phyloP scores from a whole-genome alignment of 768 basidiomycete species.

The Macrolepiota albuminosa region DNA sequence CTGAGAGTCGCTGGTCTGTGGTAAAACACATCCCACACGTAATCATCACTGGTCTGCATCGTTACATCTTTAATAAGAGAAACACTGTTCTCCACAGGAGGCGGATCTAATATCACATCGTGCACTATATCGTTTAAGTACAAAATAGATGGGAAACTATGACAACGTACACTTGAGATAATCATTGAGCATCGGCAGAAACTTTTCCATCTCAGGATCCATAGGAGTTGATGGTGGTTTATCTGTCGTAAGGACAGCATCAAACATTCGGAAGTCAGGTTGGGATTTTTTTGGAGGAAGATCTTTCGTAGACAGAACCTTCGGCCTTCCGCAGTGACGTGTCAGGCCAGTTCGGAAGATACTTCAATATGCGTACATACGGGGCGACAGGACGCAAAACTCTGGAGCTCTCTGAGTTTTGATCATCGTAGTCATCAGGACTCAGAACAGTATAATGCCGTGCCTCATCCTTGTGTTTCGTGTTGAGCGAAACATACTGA shows the following conservation, averaged over 20 bases:
- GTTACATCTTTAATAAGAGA: neutral
- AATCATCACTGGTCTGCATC: constrained; percentile 40
- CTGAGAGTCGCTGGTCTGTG: constrained; percentile 55
- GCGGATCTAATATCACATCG: constrained; percentile 20
- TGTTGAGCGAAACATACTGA: constrained; percentile 12
- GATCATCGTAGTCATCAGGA: constrained; percentile 19
- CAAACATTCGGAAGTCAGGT: constrained; percentile 63
- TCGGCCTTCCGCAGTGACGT: constrained; percentile 37
- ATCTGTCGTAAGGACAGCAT: constrained; percentile 51
- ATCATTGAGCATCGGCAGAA: constrained; percentile 71
- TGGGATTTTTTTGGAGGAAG: constrained; percentile 22
- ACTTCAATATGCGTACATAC: constrained; percentile 21
- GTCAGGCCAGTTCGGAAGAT: neutral
- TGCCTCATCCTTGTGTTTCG: constrained; percentile 29
- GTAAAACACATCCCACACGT: constrained; percentile 84
- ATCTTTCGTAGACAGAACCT: constrained; percentile 51
- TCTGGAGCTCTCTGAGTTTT: constrained; percentile 21
- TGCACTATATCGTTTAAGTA: constrained; percentile 21
- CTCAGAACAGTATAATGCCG: constrained; percentile 52
- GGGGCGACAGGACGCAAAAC: constrained; percentile 29
- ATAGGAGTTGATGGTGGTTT: constrained; percentile 22
- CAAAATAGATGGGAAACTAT: neutral
- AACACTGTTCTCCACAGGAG: constrained; percentile 2
- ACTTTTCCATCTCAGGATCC: constrained; percentile 71
- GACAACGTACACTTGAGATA: constrained; percentile 55